A percentile compares a stretch with the other conserved stretches of the same genome.
Evolutionary conservation across 352 stramenopile species (phyloP).

Genomic region (Aphanomyces euteiches): DNA sequence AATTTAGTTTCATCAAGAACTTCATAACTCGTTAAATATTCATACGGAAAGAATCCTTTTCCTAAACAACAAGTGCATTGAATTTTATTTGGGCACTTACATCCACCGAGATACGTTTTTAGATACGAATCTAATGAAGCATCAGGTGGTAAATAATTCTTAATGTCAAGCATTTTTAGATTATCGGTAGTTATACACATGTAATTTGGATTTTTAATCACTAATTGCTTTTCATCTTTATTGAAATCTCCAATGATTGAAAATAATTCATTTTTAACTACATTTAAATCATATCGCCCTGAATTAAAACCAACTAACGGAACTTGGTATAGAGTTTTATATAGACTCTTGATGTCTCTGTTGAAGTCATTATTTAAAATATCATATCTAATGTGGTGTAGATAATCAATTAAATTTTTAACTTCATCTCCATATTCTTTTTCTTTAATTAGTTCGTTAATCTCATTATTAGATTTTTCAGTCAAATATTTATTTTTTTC

Average conservation of each 20-base stretch:
- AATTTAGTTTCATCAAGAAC: conserved; percentile 12
- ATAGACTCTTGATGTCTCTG: too few species aligned
- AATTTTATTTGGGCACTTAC: conserved; percentile 2
- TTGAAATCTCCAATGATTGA: neutral
- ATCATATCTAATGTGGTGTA: too few species aligned
- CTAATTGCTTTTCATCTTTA: neutral
- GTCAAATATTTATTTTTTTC: too few species aligned
- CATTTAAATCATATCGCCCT: conserved; percentile 12
- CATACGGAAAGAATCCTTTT: conserved; percentile 16
- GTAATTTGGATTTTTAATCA: neutral
- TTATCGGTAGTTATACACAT: neutral
- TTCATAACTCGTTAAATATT: neutral
- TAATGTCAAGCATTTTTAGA: conserved; percentile 1
- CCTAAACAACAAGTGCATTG: conserved; percentile 2
- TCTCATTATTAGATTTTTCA: too few species aligned
- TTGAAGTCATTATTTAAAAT: too few species aligned
- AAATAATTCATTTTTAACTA: conserved; percentile 15
- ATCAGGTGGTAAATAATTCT: conserved; percentile 1
- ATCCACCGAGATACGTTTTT: neutral
- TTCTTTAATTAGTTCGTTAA: too few species aligned
- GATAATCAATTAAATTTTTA: too few species aligned
- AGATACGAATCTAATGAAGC: neutral
- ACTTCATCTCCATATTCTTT: too few species aligned
- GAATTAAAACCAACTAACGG: neutral
- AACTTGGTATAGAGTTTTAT: too few species aligned